Evolutionary conservation across 2,329 filamentous ascomycete species (phyloP), one percentile per base, ranked within the genome.

Genomic region (Colletotrichum falcatum): DNA sequence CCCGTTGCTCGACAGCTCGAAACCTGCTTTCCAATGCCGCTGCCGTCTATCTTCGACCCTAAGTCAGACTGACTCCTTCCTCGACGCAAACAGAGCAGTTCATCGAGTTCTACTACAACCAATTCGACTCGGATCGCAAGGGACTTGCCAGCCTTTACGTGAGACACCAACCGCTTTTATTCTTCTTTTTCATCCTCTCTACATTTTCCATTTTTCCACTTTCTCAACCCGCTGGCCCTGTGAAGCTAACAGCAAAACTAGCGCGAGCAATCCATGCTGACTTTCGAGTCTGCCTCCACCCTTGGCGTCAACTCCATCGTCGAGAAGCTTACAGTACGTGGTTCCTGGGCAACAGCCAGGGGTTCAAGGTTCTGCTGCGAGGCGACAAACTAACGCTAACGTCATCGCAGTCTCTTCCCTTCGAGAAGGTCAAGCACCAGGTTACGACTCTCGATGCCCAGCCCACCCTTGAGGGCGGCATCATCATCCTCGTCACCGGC

Each of bases 401-500:
- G 35, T n/a, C 7, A 3, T 33, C 11, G 11, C 18, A 77, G 69
- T 82, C 79, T 73, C 88, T 97, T 26, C 92, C 93, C 56, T 97
- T 97, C 85, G 80, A 90, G 80, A 91, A 94, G 82, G 92, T 98
- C 76, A 87, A 88, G 81, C 95, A 98, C 84, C 84, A 91, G 79
- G 88, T 95, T 75, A 81, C 87, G 26, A 97, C 94, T 60, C 85
- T 94, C 65, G 94, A 98, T 81, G 90, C 93, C 54, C 96, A 98
- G 85, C 94, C 94, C 67, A 89, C 90, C 72, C 84, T 89, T 48
- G 80, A 85, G 48, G 91, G 91, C 65, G 90, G 90, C 74, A 93
- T 98, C 78, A 80, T 98, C 70, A 94, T 98, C 74, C 85, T 97
- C 72, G 93, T 98, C 68, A 98, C 94, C 51, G 96, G 96, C 73